phyloP scores from a whole-genome alignment of 257 asterid species.

The Nicotiana noctiflora region DNA sequence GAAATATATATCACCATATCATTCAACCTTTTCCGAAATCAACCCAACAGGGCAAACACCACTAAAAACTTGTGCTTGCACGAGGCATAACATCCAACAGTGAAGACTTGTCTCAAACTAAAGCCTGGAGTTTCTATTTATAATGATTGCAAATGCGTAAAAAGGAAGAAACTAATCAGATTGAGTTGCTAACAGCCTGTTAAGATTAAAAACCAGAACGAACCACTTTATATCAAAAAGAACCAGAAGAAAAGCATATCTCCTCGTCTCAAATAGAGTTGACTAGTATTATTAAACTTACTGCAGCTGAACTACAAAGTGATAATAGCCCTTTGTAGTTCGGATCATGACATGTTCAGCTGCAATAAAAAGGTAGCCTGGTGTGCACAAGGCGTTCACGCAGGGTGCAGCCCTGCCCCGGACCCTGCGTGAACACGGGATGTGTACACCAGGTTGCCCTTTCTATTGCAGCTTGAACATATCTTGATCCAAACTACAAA shows the following conservation, averaged over 20 bases:
- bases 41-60: not conserved
- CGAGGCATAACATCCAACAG: too few relatives aligned
- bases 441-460: too few relatives aligned
- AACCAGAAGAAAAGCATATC: not conserved
- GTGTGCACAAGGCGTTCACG: too few relatives aligned
- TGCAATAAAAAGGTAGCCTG: too few relatives aligned
- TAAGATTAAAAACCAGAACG: not conserved
- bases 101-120: not conserved
- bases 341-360: too few relatives aligned
- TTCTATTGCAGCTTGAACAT: not conserved
- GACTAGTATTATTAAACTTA: not conserved
- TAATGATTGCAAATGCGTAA: not conserved
- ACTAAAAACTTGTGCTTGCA: not conserved
- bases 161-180: not conserved
- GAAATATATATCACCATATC: not conserved
- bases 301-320: not conserved
- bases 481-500: not conserved
- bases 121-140: not conserved
- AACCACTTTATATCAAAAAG: not conserved
- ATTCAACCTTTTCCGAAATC: not conserved
- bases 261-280: not conserved
- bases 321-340: too few relatives aligned
- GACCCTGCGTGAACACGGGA: too few relatives aligned
- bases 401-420: too few relatives aligned
- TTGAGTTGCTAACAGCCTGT: not conserved